These are phyloP conservation scores for Cystobasidiaceae sp. DNA, from an alignment of 1,284 basidiomycete genomes.

Conservation along the genomic window DNA sequence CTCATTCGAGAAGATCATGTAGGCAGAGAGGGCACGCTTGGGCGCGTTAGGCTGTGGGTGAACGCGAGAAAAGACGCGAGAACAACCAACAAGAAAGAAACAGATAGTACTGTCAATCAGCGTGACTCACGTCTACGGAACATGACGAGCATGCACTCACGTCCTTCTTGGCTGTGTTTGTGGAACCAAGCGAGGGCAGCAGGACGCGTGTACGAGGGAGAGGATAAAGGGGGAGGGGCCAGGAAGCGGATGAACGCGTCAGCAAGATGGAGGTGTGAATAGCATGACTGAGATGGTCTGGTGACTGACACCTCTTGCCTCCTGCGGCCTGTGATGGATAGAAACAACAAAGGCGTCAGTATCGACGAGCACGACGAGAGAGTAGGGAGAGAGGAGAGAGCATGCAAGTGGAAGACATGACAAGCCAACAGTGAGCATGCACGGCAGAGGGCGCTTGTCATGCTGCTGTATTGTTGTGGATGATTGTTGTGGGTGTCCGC, in stretches of 20 bases:
- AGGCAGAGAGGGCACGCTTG: slow-evolving; percentile 86
- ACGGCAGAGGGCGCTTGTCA: too few relatives aligned
- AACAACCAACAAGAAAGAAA: not conserved
- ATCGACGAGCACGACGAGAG: not conserved
- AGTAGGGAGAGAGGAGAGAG: not conserved
- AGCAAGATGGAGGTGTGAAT: too few relatives aligned
- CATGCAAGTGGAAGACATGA: too few relatives aligned
- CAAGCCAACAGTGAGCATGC: too few relatives aligned
- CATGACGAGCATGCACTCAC: not conserved
- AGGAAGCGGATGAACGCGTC: not conserved
- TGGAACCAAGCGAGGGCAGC: not conserved
- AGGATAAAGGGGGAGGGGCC: not conserved
- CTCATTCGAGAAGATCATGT: slow-evolving; percentile 98
- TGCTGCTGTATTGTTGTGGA: too few relatives aligned
- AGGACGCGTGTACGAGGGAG: not conserved
- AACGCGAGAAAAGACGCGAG: not conserved
- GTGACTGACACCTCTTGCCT: too few relatives aligned
- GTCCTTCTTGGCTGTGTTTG: slow-evolving; percentile 29
- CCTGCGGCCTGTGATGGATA: too few relatives aligned
- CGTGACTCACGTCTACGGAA: not conserved
- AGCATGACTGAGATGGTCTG: too few relatives aligned
- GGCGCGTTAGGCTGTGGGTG: slow-evolving; percentile 63
- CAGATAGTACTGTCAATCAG: not conserved
- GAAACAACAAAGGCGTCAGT: too few relatives aligned
- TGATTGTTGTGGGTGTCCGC: too few relatives aligned